phyloP scores from a whole-genome alignment of 352 stramenopile species.

The Pythium graminicola region DNA sequence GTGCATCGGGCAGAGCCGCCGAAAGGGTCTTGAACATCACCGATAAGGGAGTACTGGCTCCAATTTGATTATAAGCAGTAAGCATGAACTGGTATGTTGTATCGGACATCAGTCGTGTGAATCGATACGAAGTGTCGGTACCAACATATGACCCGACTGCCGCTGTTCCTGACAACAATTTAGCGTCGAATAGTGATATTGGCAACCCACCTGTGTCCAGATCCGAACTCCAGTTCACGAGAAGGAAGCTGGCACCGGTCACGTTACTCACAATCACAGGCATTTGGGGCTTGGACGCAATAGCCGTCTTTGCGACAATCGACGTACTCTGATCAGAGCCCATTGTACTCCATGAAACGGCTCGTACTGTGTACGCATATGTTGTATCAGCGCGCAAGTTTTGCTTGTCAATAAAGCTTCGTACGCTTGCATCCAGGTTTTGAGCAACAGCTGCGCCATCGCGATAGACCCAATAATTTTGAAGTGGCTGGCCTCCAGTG shows the following conservation, averaged over 20 bases:
- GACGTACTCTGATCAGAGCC: conserved; percentile 34
- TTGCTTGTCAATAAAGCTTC: conserved; percentile 34
- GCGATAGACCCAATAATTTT: conserved; percentile 46
- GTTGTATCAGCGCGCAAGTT: conserved; percentile 27
- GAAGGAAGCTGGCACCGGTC: conserved; percentile 32
- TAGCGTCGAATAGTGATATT: conserved; percentile 32
- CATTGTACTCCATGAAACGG: conserved; percentile 34
- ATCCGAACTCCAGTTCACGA: conserved; percentile 32
- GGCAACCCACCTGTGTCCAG: conserved; percentile 38
- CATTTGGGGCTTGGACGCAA: conserved; percentile 31
- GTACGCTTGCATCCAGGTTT: conserved; percentile 16
- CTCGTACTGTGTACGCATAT: conserved; percentile 45
- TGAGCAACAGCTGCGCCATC: conserved; percentile 28
- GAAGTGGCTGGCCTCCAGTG: conserved; percentile 39
- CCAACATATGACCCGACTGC: conserved; percentile 20
- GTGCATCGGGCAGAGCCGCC: conserved; percentile 20
- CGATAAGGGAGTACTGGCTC: conserved; percentile 21
- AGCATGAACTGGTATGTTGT: conserved; percentile 33
- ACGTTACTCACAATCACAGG: conserved; percentile 12
- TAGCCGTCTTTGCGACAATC: conserved; percentile 26
- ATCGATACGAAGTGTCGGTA: conserved; percentile 19
- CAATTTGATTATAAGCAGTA: conserved; percentile 30
- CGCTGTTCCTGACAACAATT: conserved; percentile 21
- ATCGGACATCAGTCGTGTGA: conserved; percentile 30
- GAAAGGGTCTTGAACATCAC: conserved; percentile 23